Evolutionary conservation across 2,329 filamentous ascomycete species (phyloP).

Genomic region (Paecilomyces variotii): DNA sequence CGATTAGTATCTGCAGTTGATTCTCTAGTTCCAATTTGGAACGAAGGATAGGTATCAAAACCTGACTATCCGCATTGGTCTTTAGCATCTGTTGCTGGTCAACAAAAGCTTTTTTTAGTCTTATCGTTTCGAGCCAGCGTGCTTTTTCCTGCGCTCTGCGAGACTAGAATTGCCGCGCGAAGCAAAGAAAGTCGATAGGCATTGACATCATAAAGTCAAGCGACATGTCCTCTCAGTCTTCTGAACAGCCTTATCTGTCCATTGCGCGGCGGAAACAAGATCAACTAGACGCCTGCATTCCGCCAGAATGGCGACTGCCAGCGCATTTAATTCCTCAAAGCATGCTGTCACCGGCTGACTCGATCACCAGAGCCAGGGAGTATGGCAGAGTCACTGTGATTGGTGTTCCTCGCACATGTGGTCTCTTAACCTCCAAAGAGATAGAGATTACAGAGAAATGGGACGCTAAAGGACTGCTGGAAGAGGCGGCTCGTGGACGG

Average conservation of each 20-base stretch:
- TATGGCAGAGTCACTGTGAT: slow-evolving; percentile 35
- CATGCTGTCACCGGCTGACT: slow-evolving; percentile 28
- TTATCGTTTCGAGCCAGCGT: too few species aligned
- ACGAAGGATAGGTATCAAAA: too few species aligned
- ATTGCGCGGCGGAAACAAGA: slow-evolving; percentile 33
- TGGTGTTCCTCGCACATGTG: slow-evolving; percentile 45
- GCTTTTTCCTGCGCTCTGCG: too few species aligned
- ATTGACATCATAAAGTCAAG: background rate
- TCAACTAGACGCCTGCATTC: slow-evolving; percentile 30
- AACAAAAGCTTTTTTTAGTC: too few species aligned
- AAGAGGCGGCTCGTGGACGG: slow-evolving; percentile 23
- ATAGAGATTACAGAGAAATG: slow-evolving; percentile 49
- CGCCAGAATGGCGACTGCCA: slow-evolving; percentile 31
- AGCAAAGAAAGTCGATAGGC: background rate
- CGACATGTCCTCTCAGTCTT: background rate
- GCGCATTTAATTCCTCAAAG: slow-evolving; percentile 23
- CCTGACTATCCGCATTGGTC: too few species aligned
- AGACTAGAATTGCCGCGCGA: too few species aligned
- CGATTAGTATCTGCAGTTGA: too few species aligned
- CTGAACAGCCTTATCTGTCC: slow-evolving; percentile 18
- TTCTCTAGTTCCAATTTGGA: too few species aligned
- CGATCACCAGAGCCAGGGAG: slow-evolving; percentile 22
- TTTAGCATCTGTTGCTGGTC: too few species aligned
- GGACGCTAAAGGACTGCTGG: slow-evolving; percentile 34
- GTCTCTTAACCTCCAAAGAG: slow-evolving; percentile 44